A percentile compares a stretch with the other conserved stretches of the same genome.
Conservation (phyloP, 2,329 filamentous ascomycete genomes). For the Fonsecaea nubica region DNA sequence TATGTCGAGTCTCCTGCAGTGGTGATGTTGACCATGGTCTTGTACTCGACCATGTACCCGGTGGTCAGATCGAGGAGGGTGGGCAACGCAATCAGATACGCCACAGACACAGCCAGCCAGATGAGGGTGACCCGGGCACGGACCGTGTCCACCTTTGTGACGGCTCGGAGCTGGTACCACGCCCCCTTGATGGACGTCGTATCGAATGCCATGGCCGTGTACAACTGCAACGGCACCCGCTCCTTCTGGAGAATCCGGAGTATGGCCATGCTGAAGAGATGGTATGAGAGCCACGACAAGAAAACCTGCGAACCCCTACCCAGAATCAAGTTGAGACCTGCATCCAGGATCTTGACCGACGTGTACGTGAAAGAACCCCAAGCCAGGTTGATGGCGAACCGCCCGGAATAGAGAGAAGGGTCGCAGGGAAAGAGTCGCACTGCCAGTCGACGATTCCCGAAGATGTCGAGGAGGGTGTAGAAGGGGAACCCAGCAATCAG, state of each 20-base stretch:
- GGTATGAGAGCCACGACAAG: not conserved
- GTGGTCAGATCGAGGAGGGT: constrained; percentile 1
- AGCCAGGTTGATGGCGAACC: not conserved
- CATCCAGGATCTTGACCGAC: constrained; percentile 3
- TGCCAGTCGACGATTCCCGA: not conserved
- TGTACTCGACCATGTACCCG: not conserved
- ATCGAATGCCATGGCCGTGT: constrained; percentile 1
- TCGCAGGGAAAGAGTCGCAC: not conserved
- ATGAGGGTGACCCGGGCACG: not conserved
- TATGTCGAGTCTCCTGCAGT: not conserved
- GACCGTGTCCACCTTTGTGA: constrained; percentile 1
- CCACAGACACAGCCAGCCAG: not conserved
- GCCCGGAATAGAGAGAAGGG: not conserved
- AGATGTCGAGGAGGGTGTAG: not conserved
- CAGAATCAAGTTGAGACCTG: not conserved
- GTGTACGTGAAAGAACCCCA: constrained; percentile 1
- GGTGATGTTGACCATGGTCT: constrained; percentile 2
- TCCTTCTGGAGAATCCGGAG: not conserved
- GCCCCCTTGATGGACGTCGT: constrained; percentile 1
- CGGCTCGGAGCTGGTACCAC: not conserved
- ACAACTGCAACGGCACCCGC: not conserved
- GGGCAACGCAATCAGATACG: constrained; percentile 1
- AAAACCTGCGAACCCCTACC: not conserved
- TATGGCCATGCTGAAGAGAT: not conserved
- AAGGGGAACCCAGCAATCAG: not conserved